Base-by-base conservation (phyloP, 495 filamentous ascomycete species). In the Trichoderma reesei region DNA sequence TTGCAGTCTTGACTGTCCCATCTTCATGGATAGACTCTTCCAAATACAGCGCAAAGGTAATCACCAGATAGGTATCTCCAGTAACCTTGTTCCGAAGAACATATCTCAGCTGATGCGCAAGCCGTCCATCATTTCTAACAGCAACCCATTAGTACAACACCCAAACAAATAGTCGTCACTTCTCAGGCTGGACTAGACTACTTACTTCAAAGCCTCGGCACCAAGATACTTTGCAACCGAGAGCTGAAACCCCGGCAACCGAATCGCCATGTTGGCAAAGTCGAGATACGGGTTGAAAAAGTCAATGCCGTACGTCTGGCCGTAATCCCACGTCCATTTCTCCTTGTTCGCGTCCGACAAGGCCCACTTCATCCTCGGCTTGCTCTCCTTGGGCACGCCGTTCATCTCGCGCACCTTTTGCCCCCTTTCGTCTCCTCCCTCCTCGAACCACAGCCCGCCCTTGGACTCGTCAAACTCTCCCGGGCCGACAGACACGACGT, bases 241-340 rank as follows among this genome's bases (percentile, higher is more conserved):
- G 3, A 96, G 71, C 9, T 80, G 81, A 63, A 92, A 90, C 0
- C 91, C 90, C 5, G 93, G 93, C 18, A 98, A 69, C 61, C 84
- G 82, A 26, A 98, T 73, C n/a, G 87, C 81, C 69, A 96, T 90
- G 64, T 88, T 87, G 80, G 67, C 65, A 63, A 97, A 96, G 72
- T 92, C 88, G 48, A 98, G 71, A 78, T 92, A 96, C n/a, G 87
- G 85, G 70, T 96, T 97, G 68, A 86, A 94, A 74, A 98, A 97
- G 74, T 97, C 93, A 51, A 84, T 82, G 36, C 79, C 74, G 72
- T 96, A 96, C 59, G 80, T 75, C 65, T 73, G 69, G 3, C 76
- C 83, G 60, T 75, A 79, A 68, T 78, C 75, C 69, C 78, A 85
- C 59, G 74, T 67, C 75, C 77, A 81, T 62, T 72, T 69, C 61